Base-by-base conservation (phyloP, 2,329 filamentous ascomycete genomes). In the Emergomyces pasteurianus region DNA sequence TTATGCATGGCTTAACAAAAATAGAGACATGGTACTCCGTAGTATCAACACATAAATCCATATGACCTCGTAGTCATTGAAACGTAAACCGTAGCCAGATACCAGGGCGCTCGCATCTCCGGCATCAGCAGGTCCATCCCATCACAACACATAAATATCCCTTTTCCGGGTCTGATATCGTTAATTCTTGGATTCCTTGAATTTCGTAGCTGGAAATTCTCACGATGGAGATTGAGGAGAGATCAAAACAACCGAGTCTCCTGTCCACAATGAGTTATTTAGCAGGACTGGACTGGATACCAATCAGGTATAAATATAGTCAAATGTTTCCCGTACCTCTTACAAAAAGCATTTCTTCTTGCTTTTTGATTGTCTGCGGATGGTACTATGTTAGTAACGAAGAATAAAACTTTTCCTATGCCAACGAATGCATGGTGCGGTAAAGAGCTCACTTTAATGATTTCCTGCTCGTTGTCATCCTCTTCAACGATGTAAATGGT, bases 291-390 rank as follows among this genome's bases (percentile, higher is more conserved):
- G 23, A 14, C 26, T 23, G 31, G 31, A 9, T 36, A 9, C 34
- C 23, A n/a, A 10, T 2, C 7, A 5, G 0, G 31, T 16, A 1
- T 16, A 4, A 42, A n/a, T 1, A 42, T n/a, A 16, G 34, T 8
- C 38, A 2, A 31, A 26, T 18, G n/a, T 21, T 43, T 18, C 4
- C 74, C 82, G 64, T 78, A 92, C 92, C 92, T 89, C 94, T 82
- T 62, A 99, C 92, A 74, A 99, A 99, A 23, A 99, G 79, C 94
- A 99, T 99, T 74, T 97, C 94, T 50, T 91, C 95, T 75, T 96
- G 95, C 77, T 95, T 95, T 78, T 92, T 95, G 64, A 94, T 85
- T 16, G 92, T 96, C 89, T 95, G 65, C 16, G 58, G 26, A 47
- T 66, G 80, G 67, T 14, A 8, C 2, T 7, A 18, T 43, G 38